Conservation (phyloP, 108 stramenopile species). For the Pseudonitzschia multiseries region DNA sequence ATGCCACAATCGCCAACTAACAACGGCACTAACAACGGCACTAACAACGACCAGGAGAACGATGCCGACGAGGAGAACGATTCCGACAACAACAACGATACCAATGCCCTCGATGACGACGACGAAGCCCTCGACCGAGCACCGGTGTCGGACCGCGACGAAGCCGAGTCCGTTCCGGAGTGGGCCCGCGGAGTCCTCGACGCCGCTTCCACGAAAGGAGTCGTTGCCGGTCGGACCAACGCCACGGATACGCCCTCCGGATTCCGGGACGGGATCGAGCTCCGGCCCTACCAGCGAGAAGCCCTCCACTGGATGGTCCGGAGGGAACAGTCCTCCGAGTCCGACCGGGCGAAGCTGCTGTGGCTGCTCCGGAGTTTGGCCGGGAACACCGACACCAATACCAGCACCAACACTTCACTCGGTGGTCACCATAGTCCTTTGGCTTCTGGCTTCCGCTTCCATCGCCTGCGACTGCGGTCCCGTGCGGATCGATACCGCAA, state of each 20-base stretch:
- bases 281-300: conserved; percentile 78
- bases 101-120: not conserved
- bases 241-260: conserved; percentile 49
- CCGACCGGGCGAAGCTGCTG: conserved; percentile 29
- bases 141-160: too few relatives aligned
- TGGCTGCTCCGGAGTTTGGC: conserved; percentile 36
- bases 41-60: conserved; percentile 13
- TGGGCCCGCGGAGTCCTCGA: conserved; percentile 26
- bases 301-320: conserved; percentile 81
- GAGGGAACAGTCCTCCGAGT: conserved; percentile 44
- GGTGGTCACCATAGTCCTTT: not conserved
- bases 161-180: conserved; percentile 12
- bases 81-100: not conserved
- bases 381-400: not conserved
- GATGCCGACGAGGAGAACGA: conserved; percentile 25
- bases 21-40: conserved; percentile 10
- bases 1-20: too few relatives aligned
- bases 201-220: not conserved
- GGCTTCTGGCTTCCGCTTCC: not conserved
- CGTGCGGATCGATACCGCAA: conserved; percentile 47
- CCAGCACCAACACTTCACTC: not conserved
- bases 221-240: not conserved
- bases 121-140: too few relatives aligned
- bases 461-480: conserved; percentile 82
- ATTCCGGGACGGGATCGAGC: conserved; percentile 32